Base-by-base conservation (phyloP, 768 basidiomycete genomes). In the Hericium coralloides region DNA sequence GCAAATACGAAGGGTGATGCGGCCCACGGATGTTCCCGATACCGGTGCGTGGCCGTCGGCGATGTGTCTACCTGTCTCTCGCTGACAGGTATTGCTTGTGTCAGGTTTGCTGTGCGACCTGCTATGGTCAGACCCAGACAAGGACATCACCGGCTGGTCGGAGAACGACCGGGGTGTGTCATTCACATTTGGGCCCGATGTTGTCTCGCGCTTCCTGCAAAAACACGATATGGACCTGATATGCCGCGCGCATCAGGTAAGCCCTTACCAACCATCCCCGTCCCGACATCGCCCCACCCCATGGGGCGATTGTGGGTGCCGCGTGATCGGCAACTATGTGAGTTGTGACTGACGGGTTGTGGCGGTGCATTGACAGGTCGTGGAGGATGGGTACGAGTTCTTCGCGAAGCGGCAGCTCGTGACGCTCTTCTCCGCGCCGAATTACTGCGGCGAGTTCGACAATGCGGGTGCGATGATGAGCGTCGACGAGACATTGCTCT, bases 401-500 rank as follows among this genome's bases (percentile, higher is more conserved):
- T 98, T 98, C 67, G 95, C 95, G 49, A 98, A 98, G 75, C 81
- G 95, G 63, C 94, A 95, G 75, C 73, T 98, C 63, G 95, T 98
- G 63, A 98, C 95, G 45, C 71, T 98, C 48, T 98, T 98, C 76
- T 95, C 93, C 22, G 95, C 95, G 53, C 95, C 95, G 58, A 92
- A 92, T 76, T 92, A 92, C 67, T 92, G 89, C 65, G 89, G 92
- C 61, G 90, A 98, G 76, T 99, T 99, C 67, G 95, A 99, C 72
- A 99, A 99, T 71, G 95, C 95, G 4, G 95, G 95, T 38, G 95
- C 95, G 37, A 99, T 99, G 95, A 99, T 98, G 95, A 94, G 91
- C 66, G 95, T 99, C 45, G 95, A 98, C 66, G 95, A 98, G 74
- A 97, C 95, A 9, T 72, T 98, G 62, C 71, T 98, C 62, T 98